Conservation (phyloP, 495 filamentous ascomycete genomes). For the Podospora anserina region DNA sequence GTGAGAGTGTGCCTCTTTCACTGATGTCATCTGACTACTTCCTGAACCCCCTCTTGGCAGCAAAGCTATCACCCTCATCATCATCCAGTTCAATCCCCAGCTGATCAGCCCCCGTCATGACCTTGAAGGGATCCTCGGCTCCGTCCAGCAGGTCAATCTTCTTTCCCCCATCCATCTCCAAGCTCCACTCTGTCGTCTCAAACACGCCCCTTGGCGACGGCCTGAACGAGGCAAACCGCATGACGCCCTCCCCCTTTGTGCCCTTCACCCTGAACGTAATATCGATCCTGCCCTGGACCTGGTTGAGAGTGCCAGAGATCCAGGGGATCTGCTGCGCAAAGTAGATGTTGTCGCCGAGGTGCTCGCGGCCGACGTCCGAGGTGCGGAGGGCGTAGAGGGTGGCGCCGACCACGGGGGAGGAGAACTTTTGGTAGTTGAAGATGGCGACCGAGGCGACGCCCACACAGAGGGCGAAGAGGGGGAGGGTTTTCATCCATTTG, state of each 20-base stretch:
- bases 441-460: constrained; percentile 69
- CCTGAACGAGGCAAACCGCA: constrained; percentile 77
- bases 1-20: background rate
- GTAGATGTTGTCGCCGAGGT: constrained; percentile 89
- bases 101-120: constrained; percentile 28
- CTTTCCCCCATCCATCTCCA: constrained; percentile 62
- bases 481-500: constrained; percentile 50
- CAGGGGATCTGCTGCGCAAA: constrained; percentile 84
- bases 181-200: constrained; percentile 73
- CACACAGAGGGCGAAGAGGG: constrained; percentile 56
- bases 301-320: constrained; percentile 92
- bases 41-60: constrained; percentile 40
- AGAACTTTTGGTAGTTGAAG: constrained; percentile 97
- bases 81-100: constrained; percentile 22
- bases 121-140: constrained; percentile 57
- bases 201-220: constrained; percentile 69
- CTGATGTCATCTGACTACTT: constrained; percentile 26
- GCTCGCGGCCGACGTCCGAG: constrained; percentile 64
- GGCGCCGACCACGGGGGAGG: constrained; percentile 73
- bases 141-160: constrained; percentile 65
- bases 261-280: constrained; percentile 87
- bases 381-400: constrained; percentile 90
- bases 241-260: constrained; percentile 63
- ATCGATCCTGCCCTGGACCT: constrained; percentile 86
- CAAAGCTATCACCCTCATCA: constrained; percentile 37